A percentile compares a stretch with the other conserved stretches of the same genome.
Evolutionary conservation across 192 early-diverging fungal genomes (phyloP).

Genomic region (Linnemannia zychae): DNA sequence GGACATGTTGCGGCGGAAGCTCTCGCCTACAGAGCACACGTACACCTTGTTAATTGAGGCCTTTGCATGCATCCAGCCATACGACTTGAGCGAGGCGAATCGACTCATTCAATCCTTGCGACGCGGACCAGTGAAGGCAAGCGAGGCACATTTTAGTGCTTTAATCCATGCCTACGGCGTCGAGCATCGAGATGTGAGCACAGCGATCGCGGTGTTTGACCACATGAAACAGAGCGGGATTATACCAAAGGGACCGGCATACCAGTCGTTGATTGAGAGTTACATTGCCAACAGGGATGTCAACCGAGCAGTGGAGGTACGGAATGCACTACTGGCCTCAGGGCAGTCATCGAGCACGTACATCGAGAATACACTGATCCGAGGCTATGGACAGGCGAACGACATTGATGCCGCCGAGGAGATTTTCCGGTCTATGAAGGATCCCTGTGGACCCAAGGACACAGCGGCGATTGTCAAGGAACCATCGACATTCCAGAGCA

Average conservation of each 20-base stretch:
- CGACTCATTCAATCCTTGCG: conserved; percentile 60
- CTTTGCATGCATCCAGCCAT: conserved; percentile 66
- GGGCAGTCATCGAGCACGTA: conserved; percentile 62
- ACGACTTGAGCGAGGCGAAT: conserved; percentile 67
- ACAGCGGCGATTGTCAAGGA: conserved; percentile 59
- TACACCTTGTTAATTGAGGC: conserved; percentile 70
- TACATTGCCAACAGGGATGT: conserved; percentile 62
- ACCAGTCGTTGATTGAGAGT: conserved; percentile 69
- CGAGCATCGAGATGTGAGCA: conserved; percentile 61
- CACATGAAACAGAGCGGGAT: conserved; percentile 55
- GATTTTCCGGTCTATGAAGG: conserved; percentile 65
- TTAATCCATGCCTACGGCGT: conserved; percentile 70
- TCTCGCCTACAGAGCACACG: conserved; percentile 67
- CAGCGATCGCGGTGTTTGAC: conserved; percentile 58
- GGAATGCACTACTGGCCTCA: conserved; percentile 53
- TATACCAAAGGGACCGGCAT: conserved; percentile 61
- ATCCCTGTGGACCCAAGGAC: conserved; percentile 40
- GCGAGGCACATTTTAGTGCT: conserved; percentile 65
- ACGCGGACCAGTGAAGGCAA: conserved; percentile 54
- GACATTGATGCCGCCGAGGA: conserved; percentile 56
- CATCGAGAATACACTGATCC: conserved; percentile 72
- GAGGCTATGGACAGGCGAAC: conserved; percentile 63
- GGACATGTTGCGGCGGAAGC: conserved; percentile 54
- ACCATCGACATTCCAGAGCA: conserved; percentile 71
- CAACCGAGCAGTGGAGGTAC: conserved; percentile 58